Evolutionary conservation across 2,329 filamentous ascomycete genomes (phyloP).

Genomic region (Amphichorda felina): DNA sequence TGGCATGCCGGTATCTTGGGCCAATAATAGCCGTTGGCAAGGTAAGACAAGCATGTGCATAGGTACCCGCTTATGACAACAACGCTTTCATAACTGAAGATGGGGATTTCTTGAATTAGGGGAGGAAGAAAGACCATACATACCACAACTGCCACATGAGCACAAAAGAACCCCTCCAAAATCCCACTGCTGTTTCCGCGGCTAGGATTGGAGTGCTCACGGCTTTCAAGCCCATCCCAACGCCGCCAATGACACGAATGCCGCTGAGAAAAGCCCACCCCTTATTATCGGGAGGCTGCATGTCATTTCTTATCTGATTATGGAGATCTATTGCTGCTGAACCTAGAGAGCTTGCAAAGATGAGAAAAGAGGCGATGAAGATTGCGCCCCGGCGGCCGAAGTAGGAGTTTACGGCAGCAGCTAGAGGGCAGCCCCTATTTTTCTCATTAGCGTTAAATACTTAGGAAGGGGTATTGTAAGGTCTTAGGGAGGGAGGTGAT

Average conservation of each 20-base stretch:
- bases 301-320: too few relatives aligned
- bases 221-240: constrained; percentile 25
- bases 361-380: constrained; percentile 21
- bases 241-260: background rate
- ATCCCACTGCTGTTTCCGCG: constrained; percentile 22
- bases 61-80: too few relatives aligned
- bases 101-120: too few relatives aligned
- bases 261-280: background rate
- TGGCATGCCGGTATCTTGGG: too few relatives aligned
- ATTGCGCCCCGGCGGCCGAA: constrained; percentile 25
- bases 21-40: too few relatives aligned
- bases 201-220: constrained; percentile 25
- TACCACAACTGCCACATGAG: constrained; percentile 6
- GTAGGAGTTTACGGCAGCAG: constrained; percentile 19
- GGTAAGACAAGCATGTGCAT: too few relatives aligned
- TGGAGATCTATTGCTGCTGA: constrained; percentile 16
- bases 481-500: too few relatives aligned
- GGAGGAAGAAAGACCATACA: too few relatives aligned
- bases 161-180: constrained; percentile 18
- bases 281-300: too few relatives aligned
- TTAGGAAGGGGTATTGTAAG: too few relatives aligned
- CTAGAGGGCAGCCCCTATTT: background rate
- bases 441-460: too few relatives aligned
- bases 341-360: constrained; percentile 19
- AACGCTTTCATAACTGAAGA: too few relatives aligned